Base-by-base conservation (phyloP, 169 alveolate species). In the Babesia ovata region DNA sequence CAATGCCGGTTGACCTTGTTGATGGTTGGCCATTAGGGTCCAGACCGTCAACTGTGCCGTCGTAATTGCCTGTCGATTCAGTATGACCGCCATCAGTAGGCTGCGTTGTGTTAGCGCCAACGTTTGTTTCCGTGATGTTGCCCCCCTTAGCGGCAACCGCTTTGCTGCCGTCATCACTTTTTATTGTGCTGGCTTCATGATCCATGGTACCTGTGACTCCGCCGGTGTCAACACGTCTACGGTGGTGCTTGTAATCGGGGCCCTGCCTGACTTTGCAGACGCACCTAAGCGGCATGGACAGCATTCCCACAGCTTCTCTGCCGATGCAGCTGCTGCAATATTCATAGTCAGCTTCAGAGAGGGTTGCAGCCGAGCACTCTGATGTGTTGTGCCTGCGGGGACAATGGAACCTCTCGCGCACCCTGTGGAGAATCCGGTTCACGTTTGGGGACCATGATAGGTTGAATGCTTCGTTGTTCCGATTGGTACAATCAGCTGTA, bases 291-390 rank as follows among this genome's bases (percentile, higher is more conserved):
- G 65, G 57, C 58, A 69, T 17, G 12, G 42, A 62, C 16, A 19
- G 9, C 50, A 81, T 28, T 9, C 88, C 88, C 46, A 49, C 36
- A 4, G 88, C 77, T 57, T 81, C 79, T 48, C 85, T 63, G 52
- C 71, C 71, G n/a, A 81, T 45, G 39, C 75, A 22, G 16, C 28
- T 50, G 19, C 28, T 58, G 46, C 88, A 81, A 19, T 44, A 54
- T 17, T 60, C 70, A 46, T 63, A 81, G 24, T 81, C 88, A 4
- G 28, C 6, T 22, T 44, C 62, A 12, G 74, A 28, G 28, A 76
- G 46, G 12, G n/a, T 22, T 49, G 4, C 1, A 17, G 22, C n/a
- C 48, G 16, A 14, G 26, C 36, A 53, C 19, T 75, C 77, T 22
- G 28, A 21, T 39, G 12, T 42, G 22, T 4, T 12, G 22, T 28